Evolutionary conservation across 805 yeast species (phyloP).

Genomic region (Torulaspora delbrueckii): DNA sequence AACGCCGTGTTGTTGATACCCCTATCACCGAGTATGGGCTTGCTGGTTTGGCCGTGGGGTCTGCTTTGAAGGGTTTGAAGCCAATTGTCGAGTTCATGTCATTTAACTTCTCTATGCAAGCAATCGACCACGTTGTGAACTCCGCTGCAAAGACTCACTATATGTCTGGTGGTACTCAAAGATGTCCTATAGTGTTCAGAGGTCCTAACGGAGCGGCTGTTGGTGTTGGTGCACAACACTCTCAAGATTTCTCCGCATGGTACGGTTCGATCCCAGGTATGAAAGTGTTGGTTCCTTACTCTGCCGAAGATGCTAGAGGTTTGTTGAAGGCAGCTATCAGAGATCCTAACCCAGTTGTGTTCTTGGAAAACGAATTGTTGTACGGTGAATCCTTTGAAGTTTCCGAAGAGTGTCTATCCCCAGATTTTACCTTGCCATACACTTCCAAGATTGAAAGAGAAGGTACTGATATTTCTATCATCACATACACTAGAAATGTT

Average conservation of each 20-base stretch:
- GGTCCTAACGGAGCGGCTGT: slow-evolving; percentile 99
- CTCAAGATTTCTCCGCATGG: slow-evolving; percentile 97
- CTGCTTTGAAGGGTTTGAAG: slow-evolving; percentile 92
- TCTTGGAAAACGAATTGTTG: slow-evolving; percentile 91
- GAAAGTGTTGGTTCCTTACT: slow-evolving; percentile 92
- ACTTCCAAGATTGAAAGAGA: slow-evolving; percentile 91
- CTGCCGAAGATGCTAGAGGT: slow-evolving; percentile 95
- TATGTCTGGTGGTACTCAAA: slow-evolving; percentile 99
- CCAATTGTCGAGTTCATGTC: slow-evolving; percentile 99
- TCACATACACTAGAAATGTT: slow-evolving; percentile 90
- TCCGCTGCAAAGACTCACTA: slow-evolving; percentile 98
- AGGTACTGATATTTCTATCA: slow-evolving; percentile 86
- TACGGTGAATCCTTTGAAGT: slow-evolving; percentile 90
- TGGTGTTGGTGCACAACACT: slow-evolving; percentile 99
- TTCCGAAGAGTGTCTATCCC: slow-evolving; percentile 79
- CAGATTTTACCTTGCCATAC: slow-evolving; percentile 88
- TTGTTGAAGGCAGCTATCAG: slow-evolving; percentile 92
- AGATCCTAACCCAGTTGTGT: slow-evolving; percentile 97
- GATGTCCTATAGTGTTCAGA: slow-evolving; percentile 95
- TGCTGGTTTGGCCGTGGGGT: slow-evolving; percentile 91
- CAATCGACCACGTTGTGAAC: slow-evolving; percentile 96
- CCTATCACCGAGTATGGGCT: slow-evolving; percentile 99
- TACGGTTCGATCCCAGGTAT: slow-evolving; percentile 97
- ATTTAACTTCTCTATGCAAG: slow-evolving; percentile 98
- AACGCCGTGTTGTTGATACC: slow-evolving; percentile 87